Percentiles rank a stretch among this genome's conserved stretches.
These are phyloP conservation scores for Microcyclospora tardicrescens DNA, from an alignment of 2,329 filamentous ascomycete genomes.

Conservation along the genomic window DNA sequence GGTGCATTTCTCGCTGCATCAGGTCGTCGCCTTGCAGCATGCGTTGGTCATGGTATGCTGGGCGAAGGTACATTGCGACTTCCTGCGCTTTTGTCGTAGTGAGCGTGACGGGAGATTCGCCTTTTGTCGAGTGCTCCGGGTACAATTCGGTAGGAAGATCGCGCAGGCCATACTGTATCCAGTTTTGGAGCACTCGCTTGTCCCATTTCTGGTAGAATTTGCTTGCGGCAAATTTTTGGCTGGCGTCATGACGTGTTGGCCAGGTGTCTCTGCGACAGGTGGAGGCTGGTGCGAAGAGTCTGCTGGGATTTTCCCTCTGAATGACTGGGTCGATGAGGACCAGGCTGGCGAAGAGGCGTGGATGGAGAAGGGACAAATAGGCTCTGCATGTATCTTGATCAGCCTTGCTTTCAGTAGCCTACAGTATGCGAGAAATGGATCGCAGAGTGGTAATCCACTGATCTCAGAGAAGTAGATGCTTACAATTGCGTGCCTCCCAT, in stretches of 20 bases:
- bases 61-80: conserved; percentile 63
- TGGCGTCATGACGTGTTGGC: conserved; percentile 61
- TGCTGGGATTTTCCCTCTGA: conserved; percentile 34
- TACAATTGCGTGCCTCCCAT: conserved; percentile 51
- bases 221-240: conserved; percentile 50
- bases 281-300: conserved; percentile 39
- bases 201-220: conserved; percentile 80
- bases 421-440: no score
- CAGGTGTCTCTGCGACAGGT: conserved; percentile 65
- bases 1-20: background rate
- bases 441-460: no score
- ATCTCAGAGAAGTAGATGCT: background rate
- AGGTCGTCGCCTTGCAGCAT: conserved; percentile 1
- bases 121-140: conserved; percentile 25
- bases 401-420: no score
- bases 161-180: conserved; percentile 63
- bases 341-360: conserved; percentile 58
- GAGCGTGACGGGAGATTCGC: conserved; percentile 47
- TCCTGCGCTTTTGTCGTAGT: conserved; percentile 80
- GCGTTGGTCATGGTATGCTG: conserved; percentile 15
- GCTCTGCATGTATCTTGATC: conserved; percentile 25
- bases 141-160: conserved; percentile 52
- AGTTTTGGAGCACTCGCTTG: conserved; percentile 59
- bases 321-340: conserved; percentile 80
- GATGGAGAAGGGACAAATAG: conserved; percentile 61